Evolutionary conservation across 257 asterid species (phyloP), one percentile per base, ranked within the genome.

Genomic region (Plantago elongata): DNA sequence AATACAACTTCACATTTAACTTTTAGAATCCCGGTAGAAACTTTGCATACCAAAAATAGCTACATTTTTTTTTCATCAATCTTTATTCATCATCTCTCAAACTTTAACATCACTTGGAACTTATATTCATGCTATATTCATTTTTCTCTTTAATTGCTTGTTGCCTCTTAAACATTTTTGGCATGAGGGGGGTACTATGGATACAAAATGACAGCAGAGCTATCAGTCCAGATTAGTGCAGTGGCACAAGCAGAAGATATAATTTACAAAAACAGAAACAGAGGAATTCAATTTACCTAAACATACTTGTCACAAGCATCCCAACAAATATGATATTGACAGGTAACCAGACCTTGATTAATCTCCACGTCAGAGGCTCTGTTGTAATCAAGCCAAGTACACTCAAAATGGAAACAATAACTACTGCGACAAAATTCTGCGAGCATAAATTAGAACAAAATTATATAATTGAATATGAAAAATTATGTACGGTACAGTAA

Each of bases 301-400:
- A 87, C 97, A 90, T 90, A 75, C 97, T 90, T 72, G 96, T 81
- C 73, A 86, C 79, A 62, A 88, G 95, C 98, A 92, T 88, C 80
- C 97, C 97, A 9, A 92, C 98, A 72, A 92, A 92, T 74, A 92
- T 84, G 62, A 81, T 58, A 69, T 90, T 90, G 61, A 87, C 96
- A 63, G 97, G 97, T 76, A 90, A 76, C 97, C 96, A 90, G 67
- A 85, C 95, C 77, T 78, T 90, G 75, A 81, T 78, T 77, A 90
- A 74, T 81, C 79, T 85, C 97, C 90, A 90, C n/a, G 96, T 87
- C 45, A 90, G 81, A 61, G 96, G 97, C 57, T 90, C 97, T 3
- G 90, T 84, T 42, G 87, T 78, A 65, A 87, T 83, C 57, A 87
- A 14, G 46, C 97, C 96, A 68, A 77, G 72, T 51, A 81, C 49